phyloP scores from a whole-genome alignment of 495 filamentous ascomycete species.

The Chaetomium fimeti region DNA sequence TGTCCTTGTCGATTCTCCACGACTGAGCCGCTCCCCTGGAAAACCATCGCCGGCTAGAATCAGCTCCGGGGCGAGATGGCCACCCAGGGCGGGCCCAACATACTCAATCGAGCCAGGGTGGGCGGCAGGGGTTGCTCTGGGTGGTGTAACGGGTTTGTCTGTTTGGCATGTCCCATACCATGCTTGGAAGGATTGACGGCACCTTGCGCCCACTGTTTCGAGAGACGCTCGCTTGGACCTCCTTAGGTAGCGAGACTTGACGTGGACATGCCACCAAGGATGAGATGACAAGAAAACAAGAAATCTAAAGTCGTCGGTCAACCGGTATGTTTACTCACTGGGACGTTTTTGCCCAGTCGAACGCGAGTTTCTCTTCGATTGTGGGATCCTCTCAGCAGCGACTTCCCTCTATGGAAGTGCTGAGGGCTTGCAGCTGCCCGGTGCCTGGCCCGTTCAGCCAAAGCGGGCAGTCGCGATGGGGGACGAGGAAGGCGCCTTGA shows the following conservation, averaged over 20 bases:
- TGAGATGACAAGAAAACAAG: slow-evolving; percentile 1
- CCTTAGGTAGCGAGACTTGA: slow-evolving; percentile 2
- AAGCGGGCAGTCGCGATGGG: background rate
- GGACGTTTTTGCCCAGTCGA: too few species aligned
- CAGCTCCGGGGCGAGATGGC: slow-evolving; percentile 35
- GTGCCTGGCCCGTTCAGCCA: background rate
- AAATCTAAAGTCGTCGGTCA: too few species aligned
- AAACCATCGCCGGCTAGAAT: slow-evolving; percentile 26
- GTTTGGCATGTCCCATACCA: slow-evolving; percentile 11
- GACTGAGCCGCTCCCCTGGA: slow-evolving; percentile 27
- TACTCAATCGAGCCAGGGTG: slow-evolving; percentile 13
- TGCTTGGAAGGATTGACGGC: slow-evolving; percentile 7
- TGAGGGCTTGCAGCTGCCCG: background rate
- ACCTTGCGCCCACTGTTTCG: slow-evolving; percentile 7
- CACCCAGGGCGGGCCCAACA: slow-evolving; percentile 23
- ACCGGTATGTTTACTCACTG: too few species aligned
- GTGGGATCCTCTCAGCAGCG: too few species aligned
- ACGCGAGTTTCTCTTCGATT: too few species aligned
- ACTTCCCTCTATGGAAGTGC: too few species aligned
- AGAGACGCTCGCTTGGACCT: slow-evolving; percentile 6
- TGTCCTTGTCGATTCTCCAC: slow-evolving; percentile 9
- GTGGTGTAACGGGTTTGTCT: slow-evolving; percentile 9
- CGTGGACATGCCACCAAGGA: background rate
- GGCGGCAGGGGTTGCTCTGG: slow-evolving; percentile 1
- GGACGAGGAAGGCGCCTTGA: background rate